A percentile compares a stretch with the other conserved stretches of the same genome.
Evolutionary conservation across 1,139 yeast genomes (phyloP).

Genomic region (Zhuliangozyma blackwelliae): DNA sequence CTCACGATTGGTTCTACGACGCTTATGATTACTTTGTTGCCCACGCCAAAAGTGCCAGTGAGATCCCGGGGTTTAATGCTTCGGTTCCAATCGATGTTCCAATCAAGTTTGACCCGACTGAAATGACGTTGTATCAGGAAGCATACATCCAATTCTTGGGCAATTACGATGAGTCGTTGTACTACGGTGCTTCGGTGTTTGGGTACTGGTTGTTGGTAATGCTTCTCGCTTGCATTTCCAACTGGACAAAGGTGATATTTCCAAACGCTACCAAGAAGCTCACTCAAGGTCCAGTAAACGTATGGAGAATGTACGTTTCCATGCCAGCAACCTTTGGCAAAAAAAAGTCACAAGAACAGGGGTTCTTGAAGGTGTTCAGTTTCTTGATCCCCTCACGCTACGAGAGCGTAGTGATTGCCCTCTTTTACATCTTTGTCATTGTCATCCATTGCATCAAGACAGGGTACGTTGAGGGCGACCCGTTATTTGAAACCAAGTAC

Average conservation of each 20-base stretch:
- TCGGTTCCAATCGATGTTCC: slow-evolving; percentile 20
- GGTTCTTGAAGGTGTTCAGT: slow-evolving; percentile 17
- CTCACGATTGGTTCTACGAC: slow-evolving; percentile 13
- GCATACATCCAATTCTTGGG: slow-evolving; percentile 28
- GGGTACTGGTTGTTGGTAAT: slow-evolving; percentile 49
- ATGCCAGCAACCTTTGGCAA: slow-evolving; percentile 27
- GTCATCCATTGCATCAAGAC: slow-evolving; percentile 28
- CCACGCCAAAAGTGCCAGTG: slow-evolving; percentile 15
- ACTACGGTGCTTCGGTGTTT: slow-evolving; percentile 44
- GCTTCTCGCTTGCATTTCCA: slow-evolving; percentile 33
- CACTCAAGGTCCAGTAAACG: slow-evolving; percentile 21
- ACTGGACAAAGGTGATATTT: slow-evolving; percentile 33
- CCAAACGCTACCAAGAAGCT: slow-evolving; percentile 21
- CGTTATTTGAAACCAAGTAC: slow-evolving; percentile 15
- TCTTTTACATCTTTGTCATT: slow-evolving; percentile 44
- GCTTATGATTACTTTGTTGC: slow-evolving; percentile 16
- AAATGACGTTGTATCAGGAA: slow-evolving; percentile 11
- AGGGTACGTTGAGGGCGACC: slow-evolving; percentile 19
- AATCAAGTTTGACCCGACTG: slow-evolving; percentile 14
- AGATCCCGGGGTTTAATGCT: slow-evolving; percentile 20
- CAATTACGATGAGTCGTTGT: slow-evolving; percentile 37
- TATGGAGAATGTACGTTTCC: slow-evolving; percentile 25
- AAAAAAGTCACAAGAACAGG: slow-evolving; percentile 21
- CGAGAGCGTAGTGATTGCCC: slow-evolving; percentile 18
- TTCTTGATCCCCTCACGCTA: slow-evolving; percentile 26